These are phyloP conservation scores for Chrysanthemum lavandulifolium DNA, from an alignment of 129 eudicot genomes.

Conservation along the genomic window DNA sequence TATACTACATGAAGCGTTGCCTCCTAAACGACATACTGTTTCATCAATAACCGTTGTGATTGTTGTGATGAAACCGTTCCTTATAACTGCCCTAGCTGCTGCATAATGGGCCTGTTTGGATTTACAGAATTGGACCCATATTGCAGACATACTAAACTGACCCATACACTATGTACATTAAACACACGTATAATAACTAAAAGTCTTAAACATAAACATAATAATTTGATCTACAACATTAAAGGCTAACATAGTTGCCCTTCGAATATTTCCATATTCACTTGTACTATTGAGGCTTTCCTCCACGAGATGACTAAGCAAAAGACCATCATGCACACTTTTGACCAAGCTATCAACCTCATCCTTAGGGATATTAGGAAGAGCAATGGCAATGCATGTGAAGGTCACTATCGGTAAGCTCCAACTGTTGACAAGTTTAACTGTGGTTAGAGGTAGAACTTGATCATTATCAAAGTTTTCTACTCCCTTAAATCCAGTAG, in stretches of 20 bases:
- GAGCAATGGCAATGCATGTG: conserved; percentile 8
- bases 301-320: not conserved
- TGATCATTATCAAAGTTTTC: conserved; percentile 11
- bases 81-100: no score
- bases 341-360: not conserved
- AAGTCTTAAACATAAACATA: no score
- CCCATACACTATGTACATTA: no score
- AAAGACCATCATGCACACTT: conserved; percentile 7
- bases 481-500: conserved; percentile 2
- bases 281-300: not conserved
- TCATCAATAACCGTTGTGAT: no score
- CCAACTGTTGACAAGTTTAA: conserved; percentile 16
- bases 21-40: no score
- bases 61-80: no score
- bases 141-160: no score
- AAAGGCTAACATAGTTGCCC: conserved; percentile 11
- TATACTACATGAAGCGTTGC: no score
- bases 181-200: no score
- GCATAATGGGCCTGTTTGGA: no score
- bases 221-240: no score
- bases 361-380: not conserved
- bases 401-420: conserved; percentile 5
- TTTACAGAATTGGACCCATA: no score
- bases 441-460: not conserved
- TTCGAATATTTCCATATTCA: not conserved